Evolutionary conservation across 495 filamentous ascomycete species (phyloP), one percentile per base, ranked within the genome.

Genomic region (Venustampulla echinocandica): DNA sequence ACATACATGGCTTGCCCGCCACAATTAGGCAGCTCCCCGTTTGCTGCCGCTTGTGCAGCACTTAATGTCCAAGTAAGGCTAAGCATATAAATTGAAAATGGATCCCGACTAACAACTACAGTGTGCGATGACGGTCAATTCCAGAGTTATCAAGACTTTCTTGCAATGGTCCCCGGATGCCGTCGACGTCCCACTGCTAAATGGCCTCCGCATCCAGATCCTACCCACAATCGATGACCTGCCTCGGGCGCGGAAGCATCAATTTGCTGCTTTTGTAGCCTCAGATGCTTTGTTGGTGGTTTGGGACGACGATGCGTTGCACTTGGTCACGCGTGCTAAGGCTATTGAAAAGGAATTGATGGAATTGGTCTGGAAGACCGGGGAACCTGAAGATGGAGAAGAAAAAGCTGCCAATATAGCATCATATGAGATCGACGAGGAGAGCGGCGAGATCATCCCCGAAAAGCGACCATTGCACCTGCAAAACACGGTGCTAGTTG

Each of bases 121-220:
- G 80, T 79, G 72, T 56, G 82, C 83, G n/a, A 87, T 87, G 81
- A 87, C 84, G 6, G 75, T 87, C 41, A 83, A 82, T 56, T 87
- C 84, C 3, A 62, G 82, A 56, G 79, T 86, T 28, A 82, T 87
- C 64, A 82, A 82, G 67, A 80, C 78, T 0, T 87, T 85, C 59
- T 59, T 87, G 28, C 68, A 76, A 42, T 85, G 77, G 76, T 79
- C 79, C 14, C 79, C 82, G 6, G 79, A 81, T 44, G 79, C 78
- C 1, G 70, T 80, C 20, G 81, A 85, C 44, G 84, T 87, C n/a
- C 83, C 83, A 4, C 61, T 87, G 27, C 76, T 75, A 61, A 84
- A 86, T 57, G 84, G 83, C 38, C 71, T 87, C 3, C 76, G 81
- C 3, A 75, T 87, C 18, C 83, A 87, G 54, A 81, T 87, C 37